Evolutionary conservation across 495 filamentous ascomycete species (phyloP).

Genomic region (Cercophora newfieldiana): DNA sequence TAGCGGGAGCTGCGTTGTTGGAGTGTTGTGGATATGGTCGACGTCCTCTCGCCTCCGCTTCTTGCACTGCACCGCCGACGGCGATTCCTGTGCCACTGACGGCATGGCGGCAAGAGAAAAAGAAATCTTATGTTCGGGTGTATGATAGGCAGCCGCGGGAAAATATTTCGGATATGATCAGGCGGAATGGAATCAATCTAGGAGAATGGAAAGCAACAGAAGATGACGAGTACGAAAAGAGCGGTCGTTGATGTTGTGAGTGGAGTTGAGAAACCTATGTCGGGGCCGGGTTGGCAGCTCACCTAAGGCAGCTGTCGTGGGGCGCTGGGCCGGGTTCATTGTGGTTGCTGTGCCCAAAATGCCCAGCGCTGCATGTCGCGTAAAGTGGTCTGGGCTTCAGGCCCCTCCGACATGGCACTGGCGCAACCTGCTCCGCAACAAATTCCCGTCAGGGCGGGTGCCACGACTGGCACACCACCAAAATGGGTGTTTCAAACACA

Average conservation of each 20-base stretch:
- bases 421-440: not conserved
- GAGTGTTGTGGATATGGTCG: slow-evolving; percentile 26
- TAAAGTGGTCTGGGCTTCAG: not conserved
- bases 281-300: not conserved
- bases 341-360: not conserved
- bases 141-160: not conserved
- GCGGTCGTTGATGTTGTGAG: not conserved
- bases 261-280: slow-evolving; percentile 4
- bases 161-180: not conserved
- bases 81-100: slow-evolving; percentile 32
- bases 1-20: slow-evolving; percentile 31
- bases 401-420: not conserved
- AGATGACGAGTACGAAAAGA: not conserved
- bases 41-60: slow-evolving; percentile 47
- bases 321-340: not conserved
- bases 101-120: slow-evolving; percentile 27
- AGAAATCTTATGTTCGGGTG: not conserved
- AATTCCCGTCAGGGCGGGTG: not conserved
- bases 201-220: not conserved
- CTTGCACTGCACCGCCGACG: slow-evolving; percentile 31
- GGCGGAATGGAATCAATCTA: not conserved
- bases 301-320: not conserved
- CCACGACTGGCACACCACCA: not conserved
- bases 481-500: not conserved
- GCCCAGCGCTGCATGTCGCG: not conserved